Base-by-base conservation (phyloP, 257 asterid species). In the Oldenlandia corymbosa region DNA sequence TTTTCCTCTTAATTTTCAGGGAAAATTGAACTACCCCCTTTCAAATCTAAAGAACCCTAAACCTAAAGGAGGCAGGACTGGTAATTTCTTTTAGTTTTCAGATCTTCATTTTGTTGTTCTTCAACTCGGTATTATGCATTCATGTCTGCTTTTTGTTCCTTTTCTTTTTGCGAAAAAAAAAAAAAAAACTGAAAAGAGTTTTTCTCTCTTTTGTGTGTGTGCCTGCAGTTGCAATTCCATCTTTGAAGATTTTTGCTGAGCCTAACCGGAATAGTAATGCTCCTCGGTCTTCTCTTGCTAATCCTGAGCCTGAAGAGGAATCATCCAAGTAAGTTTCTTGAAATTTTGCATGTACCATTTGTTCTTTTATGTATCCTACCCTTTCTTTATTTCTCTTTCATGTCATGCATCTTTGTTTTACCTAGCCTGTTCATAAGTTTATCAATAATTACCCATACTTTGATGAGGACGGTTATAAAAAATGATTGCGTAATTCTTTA, bases 241-340 rank as follows among this genome's bases (percentile, higher is more conserved):
- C 68, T 69, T 52, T 69, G 46, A 69, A 69, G 68, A 69, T 69
- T 18, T 61, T 37, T 39, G 61, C 39, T 1, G 73, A 69, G 2
- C 55, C 48, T 51, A 50, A 26, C 27, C n/a, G n/a, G n/a, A 42
- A 11, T 10, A 51, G 52, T 23, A 16, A 41, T 24, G 52, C 32
- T 14, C 64, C 11, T 24, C 64, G 23, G 0, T 28, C 3, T 17
- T 27, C 37, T 24, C 34, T 45, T 26, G 21, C 42, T 48, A 37
- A 49, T 34, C 30, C 20, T 2, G 59, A 32, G 14, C 49, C 30
- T 31, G 23, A 46, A 1, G 41, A 57, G 46, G 66, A 58, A 49
- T n/a, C n/a, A n/a, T 27, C 11, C 67, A 50, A 59, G 73, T 68
- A 28, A 49, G 73, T 27, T 16, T 16, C 11, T 12, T 41, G 11